A percentile compares a stretch with the other conserved stretches of the same genome.
phyloP scores from a whole-genome alignment of 1,284 basidiomycete species.

The Ustilago hordei region DNA sequence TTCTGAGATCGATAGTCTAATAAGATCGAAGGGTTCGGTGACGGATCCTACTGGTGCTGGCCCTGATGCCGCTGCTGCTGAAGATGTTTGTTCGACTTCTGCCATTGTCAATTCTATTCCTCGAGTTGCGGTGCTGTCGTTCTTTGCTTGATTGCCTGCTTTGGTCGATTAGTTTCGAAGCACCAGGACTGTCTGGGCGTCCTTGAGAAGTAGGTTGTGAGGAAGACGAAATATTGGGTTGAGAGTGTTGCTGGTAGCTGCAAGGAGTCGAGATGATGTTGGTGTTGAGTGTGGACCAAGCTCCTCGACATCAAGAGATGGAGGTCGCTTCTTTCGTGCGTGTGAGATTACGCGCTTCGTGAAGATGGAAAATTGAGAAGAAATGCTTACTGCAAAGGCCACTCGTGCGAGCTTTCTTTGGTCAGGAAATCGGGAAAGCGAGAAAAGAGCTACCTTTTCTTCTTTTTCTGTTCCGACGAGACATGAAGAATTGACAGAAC shows the following conservation, averaged over 20 bases:
- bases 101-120: constrained; percentile 21
- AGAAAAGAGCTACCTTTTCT: constrained; percentile 4
- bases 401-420: not conserved
- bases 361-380: constrained; percentile 1
- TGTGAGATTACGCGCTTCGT: constrained; percentile 9
- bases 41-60: constrained; percentile 69
- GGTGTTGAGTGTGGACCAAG: constrained; percentile 26
- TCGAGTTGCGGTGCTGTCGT: not conserved
- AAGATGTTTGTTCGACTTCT: constrained; percentile 35
- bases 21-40: constrained; percentile 97
- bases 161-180: not conserved
- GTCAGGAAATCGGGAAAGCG: constrained; percentile 6
- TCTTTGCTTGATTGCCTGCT: not conserved
- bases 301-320: constrained; percentile 1
- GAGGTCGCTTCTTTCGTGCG: constrained; percentile 14
- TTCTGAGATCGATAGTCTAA: constrained; percentile 93
- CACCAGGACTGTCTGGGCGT: too few species aligned
- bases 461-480: constrained; percentile 10
- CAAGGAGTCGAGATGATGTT: constrained; percentile 10
- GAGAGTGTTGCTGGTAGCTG: not conserved
- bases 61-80: constrained; percentile 20
- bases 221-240: too few species aligned
- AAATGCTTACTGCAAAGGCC: not conserved
- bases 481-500: constrained; percentile 10
- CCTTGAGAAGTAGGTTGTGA: too few species aligned